Conservation (phyloP, 192 early-diverging fungal genomes). For the Backusella circina region DNA sequence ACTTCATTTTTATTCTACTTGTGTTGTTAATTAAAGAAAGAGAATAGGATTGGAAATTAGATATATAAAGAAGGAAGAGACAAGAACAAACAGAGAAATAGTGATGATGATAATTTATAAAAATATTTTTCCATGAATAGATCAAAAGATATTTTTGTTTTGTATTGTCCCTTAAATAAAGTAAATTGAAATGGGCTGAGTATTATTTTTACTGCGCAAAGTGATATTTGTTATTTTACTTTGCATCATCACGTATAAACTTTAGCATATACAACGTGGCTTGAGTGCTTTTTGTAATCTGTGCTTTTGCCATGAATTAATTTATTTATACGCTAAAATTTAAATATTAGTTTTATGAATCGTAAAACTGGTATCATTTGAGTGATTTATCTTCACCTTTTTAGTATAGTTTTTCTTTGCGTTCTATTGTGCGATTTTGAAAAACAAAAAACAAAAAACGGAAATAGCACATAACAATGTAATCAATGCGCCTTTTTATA, state of each 20-base stretch:
- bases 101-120: neutral
- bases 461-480: neutral
- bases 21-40: neutral
- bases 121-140: neutral
- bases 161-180: neutral
- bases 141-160: neutral
- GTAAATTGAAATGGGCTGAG: neutral
- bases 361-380: neutral
- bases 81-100: neutral
- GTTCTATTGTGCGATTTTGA: neutral
- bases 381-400: neutral
- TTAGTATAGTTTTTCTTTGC: neutral
- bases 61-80: neutral
- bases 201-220: neutral
- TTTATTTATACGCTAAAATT: neutral
- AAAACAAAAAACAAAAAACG: neutral
- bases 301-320: neutral
- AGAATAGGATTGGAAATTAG: neutral
- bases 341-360: neutral
- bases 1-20: neutral
- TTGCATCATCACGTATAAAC: neutral
- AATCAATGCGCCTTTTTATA: neutral
- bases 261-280: neutral
- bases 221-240: too few species aligned
- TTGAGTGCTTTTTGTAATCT: neutral